These are phyloP conservation scores for Urochloa ruziziensis DNA, from an alignment of 176 grass and related monocot species.

Conservation along the genomic window DNA sequence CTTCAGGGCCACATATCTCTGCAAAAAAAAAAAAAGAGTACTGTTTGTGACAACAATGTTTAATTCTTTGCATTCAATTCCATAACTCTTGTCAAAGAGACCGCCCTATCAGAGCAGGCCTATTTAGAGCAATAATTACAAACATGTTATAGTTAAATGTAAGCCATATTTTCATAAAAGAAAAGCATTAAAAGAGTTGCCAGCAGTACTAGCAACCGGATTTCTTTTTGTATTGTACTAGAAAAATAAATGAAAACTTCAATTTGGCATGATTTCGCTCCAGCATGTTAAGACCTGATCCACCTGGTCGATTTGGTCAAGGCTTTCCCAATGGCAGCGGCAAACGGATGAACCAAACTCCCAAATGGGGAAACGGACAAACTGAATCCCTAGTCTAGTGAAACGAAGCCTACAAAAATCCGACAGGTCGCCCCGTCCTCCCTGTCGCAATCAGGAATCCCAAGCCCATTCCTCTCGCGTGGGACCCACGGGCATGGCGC, in stretches of 20 bases:
- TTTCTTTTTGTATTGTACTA: not conserved
- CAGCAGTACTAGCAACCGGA: not conserved
- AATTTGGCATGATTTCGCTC: not conserved
- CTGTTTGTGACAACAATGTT: not conserved
- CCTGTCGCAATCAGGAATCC: slow-evolving; percentile 17
- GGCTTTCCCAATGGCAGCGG: not conserved
- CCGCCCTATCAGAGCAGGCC: not conserved
- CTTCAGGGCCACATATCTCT: slow-evolving; percentile 95
- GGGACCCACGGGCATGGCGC: slow-evolving; percentile 3
- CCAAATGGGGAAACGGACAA: slow-evolving; percentile 36
- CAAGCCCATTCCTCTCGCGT: slow-evolving; percentile 2
- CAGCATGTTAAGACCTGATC: not conserved
- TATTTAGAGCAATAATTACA: not conserved
- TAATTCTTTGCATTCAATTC: not conserved
- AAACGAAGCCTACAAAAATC: slow-evolving; percentile 26
- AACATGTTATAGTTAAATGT: not conserved
- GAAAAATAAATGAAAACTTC: not conserved
- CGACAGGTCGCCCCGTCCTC: not conserved
- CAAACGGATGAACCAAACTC: slow-evolving; percentile 7
- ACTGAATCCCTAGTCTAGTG: slow-evolving; percentile 29
- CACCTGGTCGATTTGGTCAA: not conserved
- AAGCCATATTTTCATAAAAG: not conserved
- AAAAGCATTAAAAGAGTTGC: slow-evolving; percentile 13
- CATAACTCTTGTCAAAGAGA: not conserved
- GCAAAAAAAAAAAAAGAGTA: slow-evolving; percentile 29